Conservation (phyloP, 495 filamentous ascomycete species). For the Trichoderma gamsii region DNA sequence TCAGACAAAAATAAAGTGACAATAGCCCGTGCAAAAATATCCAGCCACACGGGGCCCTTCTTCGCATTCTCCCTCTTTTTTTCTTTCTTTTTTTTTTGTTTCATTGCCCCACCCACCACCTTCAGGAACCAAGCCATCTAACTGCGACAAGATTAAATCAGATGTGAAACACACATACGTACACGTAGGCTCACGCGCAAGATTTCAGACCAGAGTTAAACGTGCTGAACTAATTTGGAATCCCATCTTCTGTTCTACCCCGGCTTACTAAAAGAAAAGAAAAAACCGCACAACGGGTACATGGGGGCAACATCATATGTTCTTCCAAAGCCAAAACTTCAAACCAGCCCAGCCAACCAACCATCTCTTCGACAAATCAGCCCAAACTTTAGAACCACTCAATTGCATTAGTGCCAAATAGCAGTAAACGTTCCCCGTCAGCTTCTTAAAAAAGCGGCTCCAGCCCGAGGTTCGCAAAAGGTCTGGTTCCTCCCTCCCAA, state of each 20-base stretch:
- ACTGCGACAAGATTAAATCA: background rate
- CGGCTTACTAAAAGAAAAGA: too few species aligned
- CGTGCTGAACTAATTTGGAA: background rate
- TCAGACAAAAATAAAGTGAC: too few species aligned
- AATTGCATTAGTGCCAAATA: background rate
- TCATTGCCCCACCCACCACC: background rate
- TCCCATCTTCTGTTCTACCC: background rate
- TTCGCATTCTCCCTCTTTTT: background rate
- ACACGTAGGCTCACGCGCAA: too few species aligned
- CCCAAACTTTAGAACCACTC: background rate
- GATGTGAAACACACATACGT: background rate
- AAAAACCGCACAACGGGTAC: too few species aligned
- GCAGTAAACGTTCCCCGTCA: background rate
- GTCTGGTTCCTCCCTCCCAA: too few species aligned
- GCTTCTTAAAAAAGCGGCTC: constrained; percentile 11
- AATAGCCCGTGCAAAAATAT: too few species aligned
- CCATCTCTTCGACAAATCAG: background rate
- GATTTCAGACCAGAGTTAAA: background rate
- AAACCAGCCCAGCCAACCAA: background rate
- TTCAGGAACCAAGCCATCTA: background rate
- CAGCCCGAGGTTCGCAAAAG: background rate
- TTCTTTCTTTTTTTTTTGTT: background rate
- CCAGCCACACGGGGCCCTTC: background rate
- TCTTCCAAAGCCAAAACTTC: background rate
- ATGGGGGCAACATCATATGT: background rate